Evolutionary conservation across 164 flowering plant species (phyloP).

Genomic region (Platanus orientalis): DNA sequence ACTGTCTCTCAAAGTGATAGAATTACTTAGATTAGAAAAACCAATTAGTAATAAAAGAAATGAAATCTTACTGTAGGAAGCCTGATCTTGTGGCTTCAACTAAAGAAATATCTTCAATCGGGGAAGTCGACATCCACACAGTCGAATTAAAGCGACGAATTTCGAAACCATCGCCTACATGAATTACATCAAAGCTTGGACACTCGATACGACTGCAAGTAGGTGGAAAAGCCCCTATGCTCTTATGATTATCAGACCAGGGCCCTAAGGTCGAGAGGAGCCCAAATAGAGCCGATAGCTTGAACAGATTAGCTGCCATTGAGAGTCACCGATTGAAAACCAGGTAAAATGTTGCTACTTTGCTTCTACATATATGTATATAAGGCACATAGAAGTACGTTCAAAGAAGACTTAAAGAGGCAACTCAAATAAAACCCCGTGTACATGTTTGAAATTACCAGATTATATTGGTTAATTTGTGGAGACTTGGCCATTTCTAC

Average conservation of each 20-base stretch:
- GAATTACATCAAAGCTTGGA: constrained; percentile 50
- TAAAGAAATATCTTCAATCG: constrained; percentile 69
- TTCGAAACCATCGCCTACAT: constrained; percentile 59
- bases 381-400: no score
- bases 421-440: no score
- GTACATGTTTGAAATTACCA: no score
- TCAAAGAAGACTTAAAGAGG: no score
- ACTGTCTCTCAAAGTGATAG: no score
- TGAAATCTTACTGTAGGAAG: constrained; percentile 52
- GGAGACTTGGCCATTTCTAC: no score
- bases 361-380: no score
- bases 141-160: constrained; percentile 67
- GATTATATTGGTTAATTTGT: no score
- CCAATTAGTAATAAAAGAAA: neutral
- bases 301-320: constrained; percentile 14
- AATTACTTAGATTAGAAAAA: neutral
- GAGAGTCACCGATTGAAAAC: no score
- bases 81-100: constrained; percentile 65
- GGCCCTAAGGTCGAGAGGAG: constrained; percentile 5
- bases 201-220: constrained; percentile 81
- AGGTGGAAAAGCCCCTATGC: constrained; percentile 30
- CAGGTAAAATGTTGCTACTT: no score
- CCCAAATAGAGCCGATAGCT: constrained; percentile 6
- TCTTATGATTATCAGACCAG: neutral
- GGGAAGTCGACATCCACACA: constrained; percentile 65